Base-by-base conservation (phyloP, 1,284 basidiomycete species). In the Papiliotrema fonsecae region DNA sequence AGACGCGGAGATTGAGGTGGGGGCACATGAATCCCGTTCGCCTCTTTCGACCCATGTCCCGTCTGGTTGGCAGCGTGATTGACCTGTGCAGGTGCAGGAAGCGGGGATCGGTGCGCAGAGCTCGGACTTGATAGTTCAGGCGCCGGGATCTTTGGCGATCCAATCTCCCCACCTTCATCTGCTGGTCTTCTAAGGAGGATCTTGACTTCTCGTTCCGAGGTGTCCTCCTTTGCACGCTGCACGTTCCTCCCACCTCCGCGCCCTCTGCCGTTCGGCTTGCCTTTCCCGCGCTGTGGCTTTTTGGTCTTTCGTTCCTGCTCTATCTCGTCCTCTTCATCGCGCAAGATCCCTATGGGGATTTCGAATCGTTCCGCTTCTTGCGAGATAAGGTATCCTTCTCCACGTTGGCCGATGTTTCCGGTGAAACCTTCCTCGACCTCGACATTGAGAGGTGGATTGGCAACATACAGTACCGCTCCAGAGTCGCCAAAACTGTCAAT, bases 311-410 rank as follows among this genome's bases (percentile, higher is more conserved):
- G 37, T 4, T 42, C 51, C 10, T 42, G 34, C 28, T 49, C 51
- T 27, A 40, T 45, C 16, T 64, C 63, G 19, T 61, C 64, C 27
- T 71, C 69, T 30, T 69, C 65, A 53, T 71, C 68, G 24, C 69
- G 51, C 43, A 71, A 45, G 1, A 71, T 64, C 42, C 67, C 67
- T 37, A 71, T 48, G 3, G 50, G 52, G 24, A 71, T 51, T 52
- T 69, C 69, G 42, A 66, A 71, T 6, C 69, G 52, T 25, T 62
- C 66, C 3, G 69, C 69, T 56, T 70, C 67, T 30, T 69, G 60
- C 11, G 58, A 56, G 24, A 71, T 51, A 1, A 62, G 49, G 44
- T 69, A 67, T 9, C 69, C 69, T 41, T 71, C 69, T 1, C 61
- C 66, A 37, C 69, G 45, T 25, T 69, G 61, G 1, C 56, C 57